phyloP scores from a whole-genome alignment of 495 filamentous ascomycete species.

The Hypoxylon fragiforme region DNA sequence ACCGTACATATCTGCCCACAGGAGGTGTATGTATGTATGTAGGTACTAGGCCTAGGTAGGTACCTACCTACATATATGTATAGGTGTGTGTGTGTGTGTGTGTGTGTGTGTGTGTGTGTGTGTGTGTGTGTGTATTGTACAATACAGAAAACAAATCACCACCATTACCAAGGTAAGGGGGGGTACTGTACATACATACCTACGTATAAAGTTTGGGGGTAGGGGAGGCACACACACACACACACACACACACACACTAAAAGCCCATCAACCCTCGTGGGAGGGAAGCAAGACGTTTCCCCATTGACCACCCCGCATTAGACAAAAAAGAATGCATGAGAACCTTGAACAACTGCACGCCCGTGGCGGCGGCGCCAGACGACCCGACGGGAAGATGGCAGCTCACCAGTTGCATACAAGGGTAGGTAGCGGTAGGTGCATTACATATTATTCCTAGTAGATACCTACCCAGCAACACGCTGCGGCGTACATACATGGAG shows the following conservation, averaged over 20 bases:
- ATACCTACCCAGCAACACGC: neutral
- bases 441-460: neutral
- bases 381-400: constrained; percentile 19
- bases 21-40: neutral
- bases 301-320: constrained; percentile 26
- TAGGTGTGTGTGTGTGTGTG: no score
- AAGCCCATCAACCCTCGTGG: neutral
- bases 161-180: no score
- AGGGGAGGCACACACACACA: neutral
- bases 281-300: neutral
- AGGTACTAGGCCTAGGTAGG: neutral
- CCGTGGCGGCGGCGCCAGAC: constrained; percentile 13
- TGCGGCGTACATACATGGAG: neutral
- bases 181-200: constrained; percentile 1
- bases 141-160: neutral
- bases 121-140: no score
- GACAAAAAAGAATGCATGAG: no score
- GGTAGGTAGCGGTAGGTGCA: no score
- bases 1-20: no score
- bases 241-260: neutral
- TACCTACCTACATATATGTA: neutral
- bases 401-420: neutral
- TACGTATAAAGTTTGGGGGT: no score
- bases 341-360: constrained; percentile 2
- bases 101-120: no score